Conservation (phyloP, 306 rosid genomes). For the Coriaria nepalensis region DNA sequence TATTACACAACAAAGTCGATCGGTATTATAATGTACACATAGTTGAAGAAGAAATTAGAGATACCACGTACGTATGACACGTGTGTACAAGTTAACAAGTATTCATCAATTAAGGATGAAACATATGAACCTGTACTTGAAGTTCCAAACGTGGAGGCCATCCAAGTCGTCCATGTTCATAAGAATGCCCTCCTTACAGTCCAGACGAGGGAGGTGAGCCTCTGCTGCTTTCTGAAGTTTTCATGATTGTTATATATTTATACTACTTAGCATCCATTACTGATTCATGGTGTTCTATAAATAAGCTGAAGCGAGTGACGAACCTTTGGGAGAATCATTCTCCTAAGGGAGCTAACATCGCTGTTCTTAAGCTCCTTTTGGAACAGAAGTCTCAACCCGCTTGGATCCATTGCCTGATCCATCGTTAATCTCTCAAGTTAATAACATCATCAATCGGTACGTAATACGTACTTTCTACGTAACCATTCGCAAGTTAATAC, state of each 20-base stretch:
- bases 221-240: conserved; percentile 75
- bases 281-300: neutral
- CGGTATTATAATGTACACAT: neutral
- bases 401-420: conserved; percentile 46
- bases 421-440: neutral
- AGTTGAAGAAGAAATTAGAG: neutral
- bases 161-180: conserved; percentile 80
- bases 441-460: neutral
- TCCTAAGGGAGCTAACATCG: conserved; percentile 81
- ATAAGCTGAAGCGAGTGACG: too few relatives aligned
- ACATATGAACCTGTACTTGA: conserved; percentile 68
- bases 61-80: neutral
- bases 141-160: conserved; percentile 82
- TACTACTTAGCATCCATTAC: neutral
- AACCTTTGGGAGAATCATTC: conserved; percentile 94
- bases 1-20: neutral
- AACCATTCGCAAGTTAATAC: neutral
- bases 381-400: conserved; percentile 60
- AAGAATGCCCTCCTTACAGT: conserved; percentile 71
- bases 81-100: too few relatives aligned
- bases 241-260: neutral
- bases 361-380: conserved; percentile 88
- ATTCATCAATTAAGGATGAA: too few relatives aligned
- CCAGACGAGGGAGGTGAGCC: conserved; percentile 66
- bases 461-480: too few relatives aligned